These are phyloP conservation scores for Entonaema liquescens DNA, from an alignment of 495 filamentous ascomycete genomes.

Conservation along the genomic window DNA sequence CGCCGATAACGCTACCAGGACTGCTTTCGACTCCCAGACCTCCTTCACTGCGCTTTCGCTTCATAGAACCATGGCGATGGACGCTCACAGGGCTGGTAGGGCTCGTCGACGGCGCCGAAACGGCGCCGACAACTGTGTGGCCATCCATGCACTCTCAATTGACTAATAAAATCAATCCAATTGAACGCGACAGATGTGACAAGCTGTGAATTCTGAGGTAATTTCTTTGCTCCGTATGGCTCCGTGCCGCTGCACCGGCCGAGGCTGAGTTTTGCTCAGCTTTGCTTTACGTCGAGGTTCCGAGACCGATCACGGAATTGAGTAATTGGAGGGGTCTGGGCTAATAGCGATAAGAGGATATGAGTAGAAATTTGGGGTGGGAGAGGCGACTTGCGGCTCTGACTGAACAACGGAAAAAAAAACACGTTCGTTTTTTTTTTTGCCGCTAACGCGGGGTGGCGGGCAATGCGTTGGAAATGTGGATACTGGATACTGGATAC, in stretches of 20 bases:
- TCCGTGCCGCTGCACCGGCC: conserved; percentile 37
- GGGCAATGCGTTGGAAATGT: conserved; percentile 12
- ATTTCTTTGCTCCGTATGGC: conserved; percentile 31
- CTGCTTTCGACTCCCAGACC: conserved; percentile 65
- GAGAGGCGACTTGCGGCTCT: conserved; percentile 26
- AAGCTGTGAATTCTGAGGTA: conserved; percentile 34
- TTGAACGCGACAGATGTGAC: conserved; percentile 40
- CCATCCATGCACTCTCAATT: conserved; percentile 52
- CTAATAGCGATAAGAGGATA: conserved; percentile 39
- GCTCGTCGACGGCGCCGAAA: conserved; percentile 51
- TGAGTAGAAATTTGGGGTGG: conserved; percentile 15
- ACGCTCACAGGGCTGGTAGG: conserved; percentile 54
- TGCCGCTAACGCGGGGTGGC: conserved; percentile 39
- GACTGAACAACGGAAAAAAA: not conserved
- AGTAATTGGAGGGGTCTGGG: conserved; percentile 38
- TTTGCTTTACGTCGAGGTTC: conserved; percentile 22
- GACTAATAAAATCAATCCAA: conserved; percentile 40
- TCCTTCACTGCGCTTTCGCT: conserved; percentile 58
- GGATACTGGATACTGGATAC: conserved; percentile 15
- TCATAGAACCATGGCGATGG: conserved; percentile 55
- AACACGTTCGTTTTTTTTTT: conserved; percentile 34
- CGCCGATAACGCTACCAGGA: conserved; percentile 71
- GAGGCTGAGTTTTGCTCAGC: conserved; percentile 33
- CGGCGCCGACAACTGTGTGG: conserved; percentile 48
- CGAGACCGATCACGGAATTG: conserved; percentile 45